Percentiles rank a stretch among this genome's conserved stretches.
Evolutionary conservation across 768 basidiomycete genomes (phyloP).

Genomic region (Termitomyces sp.): DNA sequence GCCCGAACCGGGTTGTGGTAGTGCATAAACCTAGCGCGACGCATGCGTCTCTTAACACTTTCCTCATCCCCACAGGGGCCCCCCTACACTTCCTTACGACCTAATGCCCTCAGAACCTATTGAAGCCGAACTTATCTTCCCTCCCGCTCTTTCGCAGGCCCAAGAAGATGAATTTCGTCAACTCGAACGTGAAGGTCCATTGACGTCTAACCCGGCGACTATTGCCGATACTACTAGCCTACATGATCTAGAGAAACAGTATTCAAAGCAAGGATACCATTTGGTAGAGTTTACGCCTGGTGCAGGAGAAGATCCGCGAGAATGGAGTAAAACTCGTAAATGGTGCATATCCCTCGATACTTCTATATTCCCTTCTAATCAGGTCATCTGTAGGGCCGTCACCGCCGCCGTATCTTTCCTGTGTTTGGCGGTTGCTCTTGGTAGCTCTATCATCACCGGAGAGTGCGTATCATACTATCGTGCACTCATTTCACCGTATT

Average conservation of each 20-base stretch:
- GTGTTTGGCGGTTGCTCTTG: constrained; percentile 31
- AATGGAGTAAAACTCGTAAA: constrained; percentile 2
- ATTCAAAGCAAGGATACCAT: constrained; percentile 1
- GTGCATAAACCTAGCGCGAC: not conserved
- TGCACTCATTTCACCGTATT: not conserved
- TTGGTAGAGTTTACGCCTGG: constrained; percentile 6
- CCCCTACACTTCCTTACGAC: not conserved
- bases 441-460: constrained; percentile 35
- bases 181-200: constrained; percentile 8
- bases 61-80: not conserved
- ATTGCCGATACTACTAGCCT: constrained; percentile 2
- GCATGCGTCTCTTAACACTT: not conserved
- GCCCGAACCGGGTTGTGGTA: not conserved
- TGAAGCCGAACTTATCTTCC: constrained; percentile 6
- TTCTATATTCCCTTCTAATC: not conserved
- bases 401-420: constrained; percentile 19
- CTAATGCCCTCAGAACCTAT: constrained; percentile 8
- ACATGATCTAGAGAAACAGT: constrained; percentile 7
- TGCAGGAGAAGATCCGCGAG: constrained; percentile 9
- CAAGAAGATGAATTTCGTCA: constrained; percentile 7
- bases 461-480: constrained; percentile 22
- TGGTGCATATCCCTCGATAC: not conserved
- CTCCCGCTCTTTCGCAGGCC: constrained; percentile 6
- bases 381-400: not conserved
- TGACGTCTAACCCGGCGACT: not conserved